A percentile compares a stretch with the other conserved stretches of the same genome.
Conservation (phyloP, 2,329 filamentous ascomycete species). For the Aureobasidium uvarum region DNA sequence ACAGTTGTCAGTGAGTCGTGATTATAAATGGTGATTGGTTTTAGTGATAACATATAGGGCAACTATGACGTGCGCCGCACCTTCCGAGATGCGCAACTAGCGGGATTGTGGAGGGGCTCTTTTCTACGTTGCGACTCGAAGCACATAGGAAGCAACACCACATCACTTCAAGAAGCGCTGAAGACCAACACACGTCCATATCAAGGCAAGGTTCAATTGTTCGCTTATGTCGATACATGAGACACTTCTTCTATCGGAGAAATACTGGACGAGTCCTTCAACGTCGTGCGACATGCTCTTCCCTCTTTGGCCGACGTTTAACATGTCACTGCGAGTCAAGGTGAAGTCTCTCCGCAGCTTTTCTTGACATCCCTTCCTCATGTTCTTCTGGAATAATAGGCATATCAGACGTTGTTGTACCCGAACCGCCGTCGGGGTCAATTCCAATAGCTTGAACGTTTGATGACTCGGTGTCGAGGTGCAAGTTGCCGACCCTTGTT, state of each 20-base stretch:
- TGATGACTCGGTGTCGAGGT: conserved; percentile 6
- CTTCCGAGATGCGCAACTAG: neutral
- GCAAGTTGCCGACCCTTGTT: neutral
- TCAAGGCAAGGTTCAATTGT: neutral
- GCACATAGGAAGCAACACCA: neutral
- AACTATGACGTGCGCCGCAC: conserved; percentile 9
- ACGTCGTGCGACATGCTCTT: neutral
- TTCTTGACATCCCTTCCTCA: neutral
- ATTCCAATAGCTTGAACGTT: conserved; percentile 19
- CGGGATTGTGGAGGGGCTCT: neutral
- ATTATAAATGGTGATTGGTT: neutral
- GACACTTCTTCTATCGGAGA: neutral
- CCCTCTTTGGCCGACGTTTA: neutral
- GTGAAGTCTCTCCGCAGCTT: neutral
- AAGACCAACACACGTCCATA: neutral
- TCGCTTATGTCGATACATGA: neutral
- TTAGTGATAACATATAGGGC: neutral
- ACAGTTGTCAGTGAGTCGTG: neutral
- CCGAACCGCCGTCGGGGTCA: conserved; percentile 2
- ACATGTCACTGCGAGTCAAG: neutral
- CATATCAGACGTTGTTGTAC: neutral
- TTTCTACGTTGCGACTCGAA: neutral
- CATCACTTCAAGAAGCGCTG: neutral
- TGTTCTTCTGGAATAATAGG: conserved; percentile 12
- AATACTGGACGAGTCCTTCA: neutral